Percentiles rank a stretch among this genome's conserved stretches.
These are phyloP conservation scores for Basidiobolus meristosporus DNA, from an alignment of 371 early-diverging fungal species.

Conservation along the genomic window DNA sequence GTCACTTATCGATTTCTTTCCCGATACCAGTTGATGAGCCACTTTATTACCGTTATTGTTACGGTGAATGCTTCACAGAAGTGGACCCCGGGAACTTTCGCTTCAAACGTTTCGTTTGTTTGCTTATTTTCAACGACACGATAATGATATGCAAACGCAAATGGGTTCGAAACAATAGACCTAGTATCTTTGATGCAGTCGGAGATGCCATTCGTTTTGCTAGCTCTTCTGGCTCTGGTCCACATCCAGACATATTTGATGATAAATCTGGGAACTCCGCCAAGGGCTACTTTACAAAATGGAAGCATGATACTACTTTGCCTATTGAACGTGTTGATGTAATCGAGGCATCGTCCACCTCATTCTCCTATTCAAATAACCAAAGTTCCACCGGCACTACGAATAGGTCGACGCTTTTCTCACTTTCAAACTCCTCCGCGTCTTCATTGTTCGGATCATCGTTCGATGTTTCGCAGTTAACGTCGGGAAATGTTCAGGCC, in stretches of 20 bases:
- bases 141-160: constrained; percentile 36
- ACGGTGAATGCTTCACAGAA: constrained; percentile 41
- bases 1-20: too few relatives aligned
- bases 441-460: too few relatives aligned
- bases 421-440: too few relatives aligned
- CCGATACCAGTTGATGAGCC: too few relatives aligned
- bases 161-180: constrained; percentile 20
- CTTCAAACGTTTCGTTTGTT: constrained; percentile 32
- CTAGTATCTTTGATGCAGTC: constrained; percentile 2
- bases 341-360: constrained; percentile 11
- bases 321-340: constrained; percentile 28
- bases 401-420: too few relatives aligned
- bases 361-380: too few relatives aligned
- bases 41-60: constrained; percentile 26
- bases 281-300: constrained; percentile 39
- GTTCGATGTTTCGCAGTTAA: too few relatives aligned
- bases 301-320: constrained; percentile 38
- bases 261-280: not conserved
- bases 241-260: too few relatives aligned
- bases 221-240: too few relatives aligned
- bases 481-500: too few relatives aligned
- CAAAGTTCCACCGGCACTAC: too few relatives aligned
- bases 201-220: too few relatives aligned
- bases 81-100: constrained; percentile 26
- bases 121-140: constrained; percentile 33